These are phyloP conservation scores for Mycena chlorophos DNA, from an alignment of 768 basidiomycete species.

Conservation along the genomic window DNA sequence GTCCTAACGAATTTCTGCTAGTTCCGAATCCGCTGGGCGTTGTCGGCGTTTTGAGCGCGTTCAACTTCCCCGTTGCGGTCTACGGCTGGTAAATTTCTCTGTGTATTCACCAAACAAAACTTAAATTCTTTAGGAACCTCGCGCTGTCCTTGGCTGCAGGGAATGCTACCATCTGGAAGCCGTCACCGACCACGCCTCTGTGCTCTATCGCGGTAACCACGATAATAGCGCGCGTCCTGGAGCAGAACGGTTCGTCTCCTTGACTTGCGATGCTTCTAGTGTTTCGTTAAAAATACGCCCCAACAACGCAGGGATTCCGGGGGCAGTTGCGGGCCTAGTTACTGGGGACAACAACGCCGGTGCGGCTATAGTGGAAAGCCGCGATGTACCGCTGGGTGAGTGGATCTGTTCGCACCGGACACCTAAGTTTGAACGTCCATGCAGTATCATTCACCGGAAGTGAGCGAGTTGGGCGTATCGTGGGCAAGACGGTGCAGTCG, in stretches of 20 bases:
- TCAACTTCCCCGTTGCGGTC: constrained; percentile 95
- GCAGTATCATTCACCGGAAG: constrained; percentile 96
- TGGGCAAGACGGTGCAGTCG: constrained; percentile 84
- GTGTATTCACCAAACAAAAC: not conserved
- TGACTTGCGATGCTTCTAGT: not conserved
- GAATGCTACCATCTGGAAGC: constrained; percentile 95
- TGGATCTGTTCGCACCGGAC: constrained; percentile 14
- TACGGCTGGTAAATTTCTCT: constrained; percentile 70
- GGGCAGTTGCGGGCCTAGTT: constrained; percentile 80
- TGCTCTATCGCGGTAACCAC: constrained; percentile 90
- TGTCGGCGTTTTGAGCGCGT: constrained; percentile 79
- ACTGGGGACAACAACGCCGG: constrained; percentile 84
- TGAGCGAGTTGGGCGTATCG: constrained; percentile 80
- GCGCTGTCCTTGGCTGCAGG: constrained; percentile 86
- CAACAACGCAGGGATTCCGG: constrained; percentile 60
- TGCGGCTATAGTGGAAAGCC: constrained; percentile 71
- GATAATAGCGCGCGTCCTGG: constrained; percentile 79
- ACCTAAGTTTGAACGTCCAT: constrained; percentile 8
- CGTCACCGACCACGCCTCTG: constrained; percentile 83
- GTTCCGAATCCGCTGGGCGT: constrained; percentile 87
- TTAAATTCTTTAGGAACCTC: constrained; percentile 66
- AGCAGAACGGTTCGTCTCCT: constrained; percentile 55
- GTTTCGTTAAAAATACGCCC: constrained; percentile 1
- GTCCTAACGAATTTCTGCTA: constrained; percentile 34
- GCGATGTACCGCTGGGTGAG: constrained; percentile 75